Base-by-base conservation (phyloP, 164 flowering plant species). In the Aristolochia contorta region DNA sequence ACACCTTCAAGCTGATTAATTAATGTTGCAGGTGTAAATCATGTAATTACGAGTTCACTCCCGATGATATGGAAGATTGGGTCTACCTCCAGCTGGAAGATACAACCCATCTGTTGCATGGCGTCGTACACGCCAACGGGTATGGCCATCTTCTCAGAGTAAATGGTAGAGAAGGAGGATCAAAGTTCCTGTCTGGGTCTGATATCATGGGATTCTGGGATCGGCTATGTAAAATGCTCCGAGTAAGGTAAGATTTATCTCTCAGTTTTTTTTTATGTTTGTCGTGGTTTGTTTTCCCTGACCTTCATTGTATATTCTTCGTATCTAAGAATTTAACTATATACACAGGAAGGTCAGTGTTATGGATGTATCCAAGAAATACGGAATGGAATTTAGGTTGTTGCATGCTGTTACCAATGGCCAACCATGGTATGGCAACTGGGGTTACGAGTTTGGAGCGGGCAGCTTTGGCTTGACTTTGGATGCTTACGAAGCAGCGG, bases 141-240 rank as follows among this genome's bases (percentile, higher is more conserved):
- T 87, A 73, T 63, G 97, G 97, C 0, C 97, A 91, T 65, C 87
- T 91, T 68, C 91, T 87, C 27, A 76, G 89, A 61, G 84, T 91
- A 32, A 91, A 91, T 74, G 97, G 97, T 7, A 76, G 76, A 48
- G 97, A 85, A 74, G 92, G 95, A 30, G 96, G 97, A 16, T 87
- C 96, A 0, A 80, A 71, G 72, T 48, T 80, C 43, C 86, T 91
- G 25, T 84, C 89, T 6, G 97, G 97, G 51, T 67, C 74, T 58
- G 74, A 84, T 63, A 84, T 91, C 47, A 87, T 91, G 97, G 79
- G 78, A 67, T 87, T 91, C 52, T 91, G 93, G 97, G 97, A 91
- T 61, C 74, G 97, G 12, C 75, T 91, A 0, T 91, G 97, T 69
- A 76, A 58, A 65, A 48, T 61, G 16, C 86, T 91, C 54, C 75